Conservation (phyloP, 106 monocot species). For the Platanthera zijinensis region DNA sequence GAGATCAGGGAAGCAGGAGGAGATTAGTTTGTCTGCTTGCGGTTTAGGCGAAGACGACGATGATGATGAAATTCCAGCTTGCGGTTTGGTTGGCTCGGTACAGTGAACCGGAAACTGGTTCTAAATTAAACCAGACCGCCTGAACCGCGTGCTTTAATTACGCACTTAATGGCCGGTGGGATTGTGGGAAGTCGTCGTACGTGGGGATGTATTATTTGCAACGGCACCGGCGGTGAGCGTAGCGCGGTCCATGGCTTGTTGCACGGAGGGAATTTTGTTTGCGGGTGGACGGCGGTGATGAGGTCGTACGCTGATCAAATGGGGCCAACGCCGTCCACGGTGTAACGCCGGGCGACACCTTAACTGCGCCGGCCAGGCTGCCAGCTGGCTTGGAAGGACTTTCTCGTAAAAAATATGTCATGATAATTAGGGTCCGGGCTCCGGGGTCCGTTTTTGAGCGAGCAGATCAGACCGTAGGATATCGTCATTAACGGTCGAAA, state of each 20-base stretch:
- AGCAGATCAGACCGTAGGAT: no score
- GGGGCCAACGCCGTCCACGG: background rate
- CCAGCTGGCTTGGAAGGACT: background rate
- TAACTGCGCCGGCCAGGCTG: background rate
- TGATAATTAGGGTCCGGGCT: no score
- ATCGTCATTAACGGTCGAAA: no score
- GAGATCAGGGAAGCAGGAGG: background rate
- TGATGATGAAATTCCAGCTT: no score
- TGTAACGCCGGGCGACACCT: background rate
- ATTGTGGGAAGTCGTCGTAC: no score
- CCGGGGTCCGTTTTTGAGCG: no score
- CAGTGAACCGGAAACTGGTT: conserved; percentile 14
- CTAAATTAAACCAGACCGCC: background rate
- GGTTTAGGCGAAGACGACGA: no score
- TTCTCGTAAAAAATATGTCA: background rate
- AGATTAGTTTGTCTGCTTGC: conserved; percentile 8
- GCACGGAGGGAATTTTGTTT: background rate
- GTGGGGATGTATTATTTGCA: background rate
- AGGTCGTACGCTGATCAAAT: background rate
- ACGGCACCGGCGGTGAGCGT: background rate
- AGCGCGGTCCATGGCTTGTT: background rate
- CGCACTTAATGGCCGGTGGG: background rate
- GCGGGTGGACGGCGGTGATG: background rate
- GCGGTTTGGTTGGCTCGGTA: no score
- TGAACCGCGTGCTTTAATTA: background rate